phyloP scores from a whole-genome alignment of 257 asterid species.

The Ehretia macrophylla region DNA sequence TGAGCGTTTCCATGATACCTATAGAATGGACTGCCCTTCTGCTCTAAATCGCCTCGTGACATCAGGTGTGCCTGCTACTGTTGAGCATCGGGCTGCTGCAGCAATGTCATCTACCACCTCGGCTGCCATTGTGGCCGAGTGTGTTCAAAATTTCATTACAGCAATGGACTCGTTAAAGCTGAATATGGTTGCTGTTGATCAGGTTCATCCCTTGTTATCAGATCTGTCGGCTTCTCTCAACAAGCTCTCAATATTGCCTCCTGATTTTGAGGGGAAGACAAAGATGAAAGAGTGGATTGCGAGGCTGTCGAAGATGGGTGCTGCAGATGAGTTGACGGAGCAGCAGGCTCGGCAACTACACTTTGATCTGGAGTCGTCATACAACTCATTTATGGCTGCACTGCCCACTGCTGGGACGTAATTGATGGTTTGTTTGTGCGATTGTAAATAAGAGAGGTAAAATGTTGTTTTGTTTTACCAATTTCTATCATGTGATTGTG shows the following conservation, averaged over 20 bases:
- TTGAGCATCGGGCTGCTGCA: constrained; percentile 78
- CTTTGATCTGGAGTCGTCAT: constrained; percentile 86
- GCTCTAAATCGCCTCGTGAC: constrained; percentile 73
- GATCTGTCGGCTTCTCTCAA: constrained; percentile 76
- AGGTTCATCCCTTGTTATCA: constrained; percentile 81
- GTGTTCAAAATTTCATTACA: constrained; percentile 87
- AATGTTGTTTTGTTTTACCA: constrained; percentile 4
- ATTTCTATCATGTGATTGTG: not conserved
- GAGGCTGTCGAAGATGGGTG: constrained; percentile 86
- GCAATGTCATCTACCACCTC: constrained; percentile 49
- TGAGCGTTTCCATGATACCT: constrained; percentile 78
- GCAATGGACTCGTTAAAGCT: constrained; percentile 89
- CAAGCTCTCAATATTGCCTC: constrained; percentile 69
- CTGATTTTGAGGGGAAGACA: constrained; percentile 92
- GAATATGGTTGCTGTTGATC: constrained; percentile 93
- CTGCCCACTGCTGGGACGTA: constrained; percentile 71
- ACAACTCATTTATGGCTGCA: constrained; percentile 94
- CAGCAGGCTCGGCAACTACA: constrained; percentile 98
- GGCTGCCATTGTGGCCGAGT: constrained; percentile 84
- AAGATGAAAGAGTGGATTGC: constrained; percentile 92
- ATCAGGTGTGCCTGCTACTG: constrained; percentile 93
- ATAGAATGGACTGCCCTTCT: constrained; percentile 78
- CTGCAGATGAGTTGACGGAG: constrained; percentile 89
- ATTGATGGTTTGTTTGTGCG: constrained; percentile 20
- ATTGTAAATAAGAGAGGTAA: constrained; percentile 33